Base-by-base conservation (phyloP, 2,329 filamentous ascomycete genomes). In the Trichoderma arundinaceum region DNA sequence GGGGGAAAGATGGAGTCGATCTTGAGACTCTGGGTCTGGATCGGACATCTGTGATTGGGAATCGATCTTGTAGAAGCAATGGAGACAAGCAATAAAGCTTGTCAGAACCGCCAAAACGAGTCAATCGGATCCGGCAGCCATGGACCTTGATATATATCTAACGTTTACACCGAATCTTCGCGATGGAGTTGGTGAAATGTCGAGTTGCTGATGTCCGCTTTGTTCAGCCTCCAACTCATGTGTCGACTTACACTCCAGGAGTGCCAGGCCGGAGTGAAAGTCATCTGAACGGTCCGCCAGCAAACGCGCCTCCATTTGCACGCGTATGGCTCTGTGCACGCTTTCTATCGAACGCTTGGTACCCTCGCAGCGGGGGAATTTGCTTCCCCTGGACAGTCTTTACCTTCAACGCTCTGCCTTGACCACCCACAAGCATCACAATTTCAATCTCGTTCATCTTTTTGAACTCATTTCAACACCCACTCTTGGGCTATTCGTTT, bases 21-120 rank as follows among this genome's bases (percentile, higher is more conserved):
- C 49, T 52, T 28, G 39, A 53, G 38, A 13, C 15, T 44, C 22
- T 10, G 32, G 60, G 32, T 53, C 49, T 28, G n/a, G 28, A 46
- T 63, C 39, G 49, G 60, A 63, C 60, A 54, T 63, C 60, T 63
- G 49, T 49, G 22, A n/a, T 28, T 46, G 22, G 39, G 49, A 32
- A 22, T 46, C 32, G 48, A 63, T 54, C 60, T 46, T n/a, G 0
- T 10, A 35, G n/a, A 7, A 12, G 19, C 12, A 49, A 54, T 63
- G 38, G 17, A 17, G 13, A 22, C 49, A 44, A 8, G 22, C 15
- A 7, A 43, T 6, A 22, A n/a, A 17, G 28, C 32, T 4, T 13
- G 19, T 15, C 13, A 41, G 46, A 15, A 17, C 12, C 41, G 19
- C n/a, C 9, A 13, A 10, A 54, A 54, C 15, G 32, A 44, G 39